Evolutionary conservation across 1,284 basidiomycete species (phyloP).

Genomic region (Ceratobasidium sp.): DNA sequence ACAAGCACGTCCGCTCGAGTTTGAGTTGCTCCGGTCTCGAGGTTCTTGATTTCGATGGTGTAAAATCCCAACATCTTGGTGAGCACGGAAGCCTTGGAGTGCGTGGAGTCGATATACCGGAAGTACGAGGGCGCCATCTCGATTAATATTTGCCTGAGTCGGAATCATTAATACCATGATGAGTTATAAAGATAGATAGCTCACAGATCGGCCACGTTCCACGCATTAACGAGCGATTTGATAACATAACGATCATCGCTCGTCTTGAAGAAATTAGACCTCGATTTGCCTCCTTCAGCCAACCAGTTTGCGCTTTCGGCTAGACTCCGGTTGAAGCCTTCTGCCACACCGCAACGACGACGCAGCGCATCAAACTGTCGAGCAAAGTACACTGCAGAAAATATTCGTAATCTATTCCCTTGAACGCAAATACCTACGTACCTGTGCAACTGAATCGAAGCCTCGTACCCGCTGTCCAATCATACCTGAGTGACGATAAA

Average conservation of each 20-base stretch:
- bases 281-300: conserved; percentile 64
- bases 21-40: conserved; percentile 73
- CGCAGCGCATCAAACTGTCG: conserved; percentile 78
- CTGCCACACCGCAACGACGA: conserved; percentile 74
- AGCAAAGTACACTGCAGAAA: conserved; percentile 71
- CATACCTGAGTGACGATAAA: conserved; percentile 51
- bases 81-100: conserved; percentile 72
- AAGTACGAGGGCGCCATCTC: conserved; percentile 83
- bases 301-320: conserved; percentile 73
- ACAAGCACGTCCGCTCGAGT: conserved; percentile 78
- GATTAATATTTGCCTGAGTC: conserved; percentile 74
- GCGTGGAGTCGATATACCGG: conserved; percentile 76
- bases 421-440: neutral
- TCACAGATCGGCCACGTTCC: conserved; percentile 85
- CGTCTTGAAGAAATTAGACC: conserved; percentile 82
- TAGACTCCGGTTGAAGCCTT: conserved; percentile 70
- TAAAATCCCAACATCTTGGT: conserved; percentile 85
- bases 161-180: neutral
- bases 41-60: conserved; percentile 77
- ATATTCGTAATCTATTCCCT: neutral
- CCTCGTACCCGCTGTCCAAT: conserved; percentile 77
- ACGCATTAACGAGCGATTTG: conserved; percentile 84
- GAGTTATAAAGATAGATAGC: conserved; percentile 54
- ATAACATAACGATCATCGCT: conserved; percentile 79
- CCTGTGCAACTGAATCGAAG: conserved; percentile 77